Percentiles rank a stretch among this genome's conserved stretches.
phyloP scores from a whole-genome alignment of 129 eudicot species.

The carrot (Daucus carota) region DNA sequence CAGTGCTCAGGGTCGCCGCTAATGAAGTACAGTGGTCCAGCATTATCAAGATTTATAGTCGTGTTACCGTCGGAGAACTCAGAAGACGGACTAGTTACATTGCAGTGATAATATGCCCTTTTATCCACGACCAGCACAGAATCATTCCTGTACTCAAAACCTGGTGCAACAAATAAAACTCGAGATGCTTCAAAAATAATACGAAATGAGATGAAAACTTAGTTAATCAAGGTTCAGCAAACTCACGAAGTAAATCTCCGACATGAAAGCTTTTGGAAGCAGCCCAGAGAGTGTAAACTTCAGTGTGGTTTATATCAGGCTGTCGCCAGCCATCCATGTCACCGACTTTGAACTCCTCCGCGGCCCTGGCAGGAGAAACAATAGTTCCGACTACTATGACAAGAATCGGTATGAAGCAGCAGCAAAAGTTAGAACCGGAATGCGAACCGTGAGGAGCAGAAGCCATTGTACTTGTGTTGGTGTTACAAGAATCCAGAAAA shows the following conservation, averaged over 20 bases:
- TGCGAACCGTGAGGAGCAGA: background rate
- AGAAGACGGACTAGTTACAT: conserved; percentile 26
- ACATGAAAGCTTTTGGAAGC: conserved; percentile 25
- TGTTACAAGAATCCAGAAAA: background rate
- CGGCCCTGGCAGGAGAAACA: conserved; percentile 14
- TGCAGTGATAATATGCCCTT: conserved; percentile 62
- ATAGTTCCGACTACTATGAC: background rate
- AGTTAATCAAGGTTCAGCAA: background rate
- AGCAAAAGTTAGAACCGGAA: background rate
- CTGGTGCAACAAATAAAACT: conserved; percentile 14
- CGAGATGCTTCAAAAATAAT: background rate
- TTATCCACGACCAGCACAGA: conserved; percentile 52
- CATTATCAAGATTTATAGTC: conserved; percentile 28
- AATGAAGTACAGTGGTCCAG: conserved; percentile 47
- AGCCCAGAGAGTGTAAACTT: conserved; percentile 31
- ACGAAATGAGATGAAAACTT: background rate
- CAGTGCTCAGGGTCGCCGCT: conserved; percentile 54
- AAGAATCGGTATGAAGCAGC: background rate
- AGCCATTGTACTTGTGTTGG: background rate
- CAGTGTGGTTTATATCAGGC: conserved; percentile 24
- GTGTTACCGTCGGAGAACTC: conserved; percentile 40
- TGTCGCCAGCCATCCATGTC: conserved; percentile 31
- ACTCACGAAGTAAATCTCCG: conserved; percentile 46
- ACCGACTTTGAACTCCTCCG: conserved; percentile 38
- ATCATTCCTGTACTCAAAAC: conserved; percentile 62